Percentiles rank a stretch among this genome's conserved stretches.
Evolutionary conservation across 2,329 filamentous ascomycete genomes (phyloP).

Genomic region (Penicillium expansum): DNA sequence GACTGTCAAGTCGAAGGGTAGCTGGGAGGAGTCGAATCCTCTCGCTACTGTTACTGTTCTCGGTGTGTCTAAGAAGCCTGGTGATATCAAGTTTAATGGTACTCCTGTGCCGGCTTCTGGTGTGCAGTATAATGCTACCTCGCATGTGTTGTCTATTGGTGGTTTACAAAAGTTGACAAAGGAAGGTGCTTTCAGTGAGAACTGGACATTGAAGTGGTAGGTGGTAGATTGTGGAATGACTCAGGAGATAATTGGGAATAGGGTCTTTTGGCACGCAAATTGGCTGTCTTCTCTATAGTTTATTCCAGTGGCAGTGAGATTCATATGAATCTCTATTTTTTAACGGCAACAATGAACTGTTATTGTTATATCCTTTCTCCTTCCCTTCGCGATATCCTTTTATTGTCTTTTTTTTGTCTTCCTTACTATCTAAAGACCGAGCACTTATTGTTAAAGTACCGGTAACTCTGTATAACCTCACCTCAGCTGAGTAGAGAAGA

Average conservation of each 20-base stretch:
- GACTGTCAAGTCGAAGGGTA: conserved; percentile 50
- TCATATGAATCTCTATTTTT: background rate
- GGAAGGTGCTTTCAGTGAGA: conserved; percentile 56
- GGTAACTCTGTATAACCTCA: background rate
- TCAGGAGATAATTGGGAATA: background rate
- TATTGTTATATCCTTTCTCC: no score
- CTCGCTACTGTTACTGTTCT: conserved; percentile 63
- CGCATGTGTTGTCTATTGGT: conserved; percentile 51
- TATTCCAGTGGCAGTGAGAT: background rate
- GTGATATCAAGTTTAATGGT: conserved; percentile 54
- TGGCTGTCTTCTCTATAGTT: background rate
- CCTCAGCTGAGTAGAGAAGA: background rate
- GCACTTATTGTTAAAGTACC: background rate
- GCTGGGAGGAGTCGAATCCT: conserved; percentile 56
- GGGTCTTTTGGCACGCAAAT: background rate
- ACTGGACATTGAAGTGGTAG: conserved; percentile 60
- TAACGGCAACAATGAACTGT: background rate
- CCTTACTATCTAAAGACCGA: background rate
- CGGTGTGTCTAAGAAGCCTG: conserved; percentile 50
- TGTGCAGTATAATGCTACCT: conserved; percentile 51
- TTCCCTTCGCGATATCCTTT: background rate
- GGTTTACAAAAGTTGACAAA: conserved; percentile 51
- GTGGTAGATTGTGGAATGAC: conserved; percentile 41
- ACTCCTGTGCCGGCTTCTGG: conserved; percentile 39
- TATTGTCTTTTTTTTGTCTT: background rate